Evolutionary conservation across 1,139 yeast genomes (phyloP).

Genomic region (Scheffersomyces parashehatae): DNA sequence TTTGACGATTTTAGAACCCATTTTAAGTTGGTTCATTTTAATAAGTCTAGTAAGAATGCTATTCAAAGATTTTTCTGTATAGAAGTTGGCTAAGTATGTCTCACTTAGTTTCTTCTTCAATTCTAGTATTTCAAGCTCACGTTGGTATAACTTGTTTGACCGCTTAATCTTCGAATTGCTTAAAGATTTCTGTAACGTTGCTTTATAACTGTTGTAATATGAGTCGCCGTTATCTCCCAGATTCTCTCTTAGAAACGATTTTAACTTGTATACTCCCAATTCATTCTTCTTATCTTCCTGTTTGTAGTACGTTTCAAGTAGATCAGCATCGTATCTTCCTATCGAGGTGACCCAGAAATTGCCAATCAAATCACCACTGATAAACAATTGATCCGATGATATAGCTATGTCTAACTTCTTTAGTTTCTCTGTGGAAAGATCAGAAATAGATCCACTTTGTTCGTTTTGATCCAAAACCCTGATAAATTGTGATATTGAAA

Average conservation of each 20-base stretch:
- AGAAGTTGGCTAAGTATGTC: conserved; percentile 58
- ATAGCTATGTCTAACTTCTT: conserved; percentile 10
- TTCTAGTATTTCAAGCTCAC: conserved; percentile 52
- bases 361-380: conserved; percentile 45
- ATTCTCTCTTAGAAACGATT: conserved; percentile 10
- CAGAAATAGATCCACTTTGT: conserved; percentile 18
- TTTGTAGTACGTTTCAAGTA: conserved; percentile 31
- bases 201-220: conserved; percentile 28
- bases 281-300: conserved; percentile 36
- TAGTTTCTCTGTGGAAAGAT: conserved; percentile 15
- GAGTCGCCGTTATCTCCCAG: conserved; percentile 10
- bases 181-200: conserved; percentile 23
- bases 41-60: conserved; percentile 59
- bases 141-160: conserved; percentile 37
- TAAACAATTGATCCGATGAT: conserved; percentile 19
- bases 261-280: conserved; percentile 22
- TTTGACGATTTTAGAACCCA: conserved; percentile 56
- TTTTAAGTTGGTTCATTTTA: conserved; percentile 56
- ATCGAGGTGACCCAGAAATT: conserved; percentile 39
- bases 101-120: conserved; percentile 54
- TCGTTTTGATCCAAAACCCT: conserved; percentile 44
- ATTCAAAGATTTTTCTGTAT: conserved; percentile 49
- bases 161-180: conserved; percentile 22
- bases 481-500: conserved; percentile 43
- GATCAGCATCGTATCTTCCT: conserved; percentile 23